Conservation (phyloP, 495 filamentous ascomycete genomes). For the Hypoxylon cercidicola region DNA sequence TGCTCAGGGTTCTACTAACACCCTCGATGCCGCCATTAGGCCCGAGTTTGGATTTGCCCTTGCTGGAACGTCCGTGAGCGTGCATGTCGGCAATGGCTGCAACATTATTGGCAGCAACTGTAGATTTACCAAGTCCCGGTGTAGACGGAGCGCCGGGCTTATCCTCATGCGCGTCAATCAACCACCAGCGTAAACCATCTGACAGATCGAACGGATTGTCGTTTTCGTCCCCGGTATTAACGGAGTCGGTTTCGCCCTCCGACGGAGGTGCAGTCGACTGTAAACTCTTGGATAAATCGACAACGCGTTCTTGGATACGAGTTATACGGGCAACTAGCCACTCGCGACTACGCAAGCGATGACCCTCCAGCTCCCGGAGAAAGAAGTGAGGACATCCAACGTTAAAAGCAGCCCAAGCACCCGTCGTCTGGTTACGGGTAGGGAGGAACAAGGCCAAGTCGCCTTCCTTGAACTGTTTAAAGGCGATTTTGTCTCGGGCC, state of each 20-base stretch:
- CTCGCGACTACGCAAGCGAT: conserved; percentile 82
- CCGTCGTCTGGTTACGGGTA: conserved; percentile 89
- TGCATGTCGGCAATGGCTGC: conserved; percentile 73
- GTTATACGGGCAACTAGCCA: conserved; percentile 95
- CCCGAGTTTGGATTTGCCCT: conserved; percentile 57
- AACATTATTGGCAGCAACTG: conserved; percentile 87
- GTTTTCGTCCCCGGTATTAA: conserved; percentile 74
- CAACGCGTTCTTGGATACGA: conserved; percentile 90
- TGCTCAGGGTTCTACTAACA: conserved; percentile 79
- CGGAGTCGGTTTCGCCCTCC: conserved; percentile 50
- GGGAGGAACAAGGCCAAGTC: conserved; percentile 96
- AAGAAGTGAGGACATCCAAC: conserved; percentile 97
- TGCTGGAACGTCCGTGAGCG: conserved; percentile 63
- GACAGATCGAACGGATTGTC: conserved; percentile 98
- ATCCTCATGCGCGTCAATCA: conserved; percentile 92
- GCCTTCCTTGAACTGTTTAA: conserved; percentile 93
- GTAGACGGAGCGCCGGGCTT: conserved; percentile 94
- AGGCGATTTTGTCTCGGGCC: conserved; percentile 96
- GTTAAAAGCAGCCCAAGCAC: conserved; percentile 99
- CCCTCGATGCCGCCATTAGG: conserved; percentile 67
- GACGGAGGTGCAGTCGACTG: conserved; percentile 45
- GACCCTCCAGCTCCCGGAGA: conserved; percentile 88
- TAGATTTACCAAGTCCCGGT: conserved; percentile 86
- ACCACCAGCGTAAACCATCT: conserved; percentile 94
- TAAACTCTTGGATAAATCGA: conserved; percentile 83